A percentile compares a stretch with the other conserved stretches of the same genome.
phyloP scores from a whole-genome alignment of 2,329 filamentous ascomycete genomes.

The Cordyceps cicadae region DNA sequence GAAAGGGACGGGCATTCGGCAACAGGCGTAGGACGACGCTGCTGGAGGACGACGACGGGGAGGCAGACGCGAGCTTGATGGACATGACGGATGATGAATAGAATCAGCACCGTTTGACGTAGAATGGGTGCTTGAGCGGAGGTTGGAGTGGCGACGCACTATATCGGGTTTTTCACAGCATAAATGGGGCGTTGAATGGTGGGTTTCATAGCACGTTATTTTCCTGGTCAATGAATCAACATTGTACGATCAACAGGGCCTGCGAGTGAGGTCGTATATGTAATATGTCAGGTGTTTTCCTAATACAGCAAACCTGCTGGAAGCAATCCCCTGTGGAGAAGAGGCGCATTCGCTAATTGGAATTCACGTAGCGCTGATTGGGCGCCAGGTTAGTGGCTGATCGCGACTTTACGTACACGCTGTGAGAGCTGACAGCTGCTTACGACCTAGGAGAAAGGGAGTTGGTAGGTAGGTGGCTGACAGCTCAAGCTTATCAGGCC shows the following conservation, averaged over 20 bases:
- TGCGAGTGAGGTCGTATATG: background rate
- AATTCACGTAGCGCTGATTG: background rate
- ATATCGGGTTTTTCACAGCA: background rate
- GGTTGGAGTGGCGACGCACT: background rate
- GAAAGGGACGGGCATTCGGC: conserved; percentile 35
- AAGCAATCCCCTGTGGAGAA: background rate
- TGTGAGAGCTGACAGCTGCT: background rate
- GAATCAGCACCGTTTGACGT: background rate
- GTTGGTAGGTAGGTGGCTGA: background rate
- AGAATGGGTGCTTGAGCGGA: background rate
- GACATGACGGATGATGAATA: conserved; percentile 49
- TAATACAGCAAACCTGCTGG: background rate
- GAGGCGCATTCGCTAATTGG: background rate
- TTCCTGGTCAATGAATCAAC: background rate
- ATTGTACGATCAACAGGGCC: background rate
- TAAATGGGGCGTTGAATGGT: conserved; percentile 3
- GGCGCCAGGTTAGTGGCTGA: background rate
- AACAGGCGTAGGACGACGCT: conserved; percentile 23
- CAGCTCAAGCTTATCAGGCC: background rate
- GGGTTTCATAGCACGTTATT: background rate
- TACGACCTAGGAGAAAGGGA: background rate
- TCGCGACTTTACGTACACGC: background rate
- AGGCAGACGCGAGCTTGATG: conserved; percentile 41
- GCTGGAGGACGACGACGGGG: conserved; percentile 26
- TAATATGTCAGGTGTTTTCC: background rate